Evolutionary conservation across 139 green algal species (phyloP).

Genomic region (Pleodorina starrii): DNA sequence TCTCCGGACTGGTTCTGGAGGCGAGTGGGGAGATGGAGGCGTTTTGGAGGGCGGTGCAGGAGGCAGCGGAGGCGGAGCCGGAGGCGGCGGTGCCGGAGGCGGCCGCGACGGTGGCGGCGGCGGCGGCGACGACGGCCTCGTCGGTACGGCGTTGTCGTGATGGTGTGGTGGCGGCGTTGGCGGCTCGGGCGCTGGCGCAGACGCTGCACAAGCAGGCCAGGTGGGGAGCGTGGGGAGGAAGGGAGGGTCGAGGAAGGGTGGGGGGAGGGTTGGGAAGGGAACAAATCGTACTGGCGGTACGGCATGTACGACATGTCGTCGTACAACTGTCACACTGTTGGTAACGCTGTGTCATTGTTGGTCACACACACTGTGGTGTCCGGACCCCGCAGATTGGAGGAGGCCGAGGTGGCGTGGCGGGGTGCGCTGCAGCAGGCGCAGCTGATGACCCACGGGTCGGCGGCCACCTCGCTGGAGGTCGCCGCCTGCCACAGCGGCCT

Average conservation of each 20-base stretch:
- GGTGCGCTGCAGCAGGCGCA: neutral
- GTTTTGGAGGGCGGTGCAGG: slow-evolving; percentile 46
- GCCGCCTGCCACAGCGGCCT: slow-evolving; percentile 45
- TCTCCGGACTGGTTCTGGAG: slow-evolving; percentile 47
- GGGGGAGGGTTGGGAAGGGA: too few relatives aligned
- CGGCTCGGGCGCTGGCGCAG: neutral
- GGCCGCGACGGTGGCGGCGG: neutral
- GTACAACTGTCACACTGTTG: too few relatives aligned
- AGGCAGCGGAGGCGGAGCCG: neutral
- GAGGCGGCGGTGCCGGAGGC: neutral
- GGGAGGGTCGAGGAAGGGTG: neutral
- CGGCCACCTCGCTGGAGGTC: slow-evolving; percentile 43
- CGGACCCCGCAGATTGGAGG: slow-evolving; percentile 25
- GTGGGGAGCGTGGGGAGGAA: neutral
- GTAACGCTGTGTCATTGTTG: too few relatives aligned
- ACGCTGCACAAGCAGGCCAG: slow-evolving; percentile 32
- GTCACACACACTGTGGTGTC: neutral
- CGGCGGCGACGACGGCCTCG: neutral
- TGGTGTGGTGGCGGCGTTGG: slow-evolving; percentile 9
- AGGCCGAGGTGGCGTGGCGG: slow-evolving; percentile 33
- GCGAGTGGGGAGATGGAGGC: slow-evolving; percentile 37
- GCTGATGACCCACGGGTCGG: neutral
- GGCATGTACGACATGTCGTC: too few relatives aligned
- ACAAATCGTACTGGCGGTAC: too few relatives aligned
- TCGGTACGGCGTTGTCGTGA: neutral